Evolutionary conservation across 805 yeast genomes (phyloP).

Genomic region (Kodamaea neixiangensis): DNA sequence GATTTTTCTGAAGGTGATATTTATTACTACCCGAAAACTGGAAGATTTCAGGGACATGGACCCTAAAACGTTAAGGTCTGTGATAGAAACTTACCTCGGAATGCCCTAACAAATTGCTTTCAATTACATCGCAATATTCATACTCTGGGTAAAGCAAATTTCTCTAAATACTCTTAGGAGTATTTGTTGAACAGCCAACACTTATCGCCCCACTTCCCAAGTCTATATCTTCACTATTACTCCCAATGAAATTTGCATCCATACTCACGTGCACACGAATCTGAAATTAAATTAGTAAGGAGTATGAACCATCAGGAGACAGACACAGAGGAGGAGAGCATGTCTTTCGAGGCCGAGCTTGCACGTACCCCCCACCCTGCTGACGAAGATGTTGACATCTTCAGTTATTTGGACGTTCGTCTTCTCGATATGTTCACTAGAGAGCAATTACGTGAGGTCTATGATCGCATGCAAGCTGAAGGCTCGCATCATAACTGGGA

Average conservation of each 20-base stretch:
- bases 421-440: conserved; percentile 22
- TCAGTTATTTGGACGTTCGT: conserved; percentile 23
- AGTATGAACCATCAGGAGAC: not conserved
- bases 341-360: not conserved
- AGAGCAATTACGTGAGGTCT: conserved; percentile 13
- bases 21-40: no score
- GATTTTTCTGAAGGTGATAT: no score
- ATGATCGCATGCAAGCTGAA: conserved; percentile 14
- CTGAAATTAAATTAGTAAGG: not conserved
- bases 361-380: conserved; percentile 1
- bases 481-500: conserved; percentile 13
- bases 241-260: not conserved
- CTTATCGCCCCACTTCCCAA: not conserved
- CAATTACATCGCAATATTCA: no score
- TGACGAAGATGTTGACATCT: conserved; percentile 20
- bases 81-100: no score
- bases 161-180: no score
- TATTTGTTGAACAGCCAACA: not conserved
- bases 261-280: not conserved
- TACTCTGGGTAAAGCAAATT: no score
- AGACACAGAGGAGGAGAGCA: not conserved
- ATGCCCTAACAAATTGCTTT: no score
- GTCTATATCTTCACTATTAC: no score
- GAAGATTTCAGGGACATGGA: no score
- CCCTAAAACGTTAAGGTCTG: no score